These are phyloP conservation scores for Colletotrichum tabaci DNA, from an alignment of 2,329 filamentous ascomycete genomes.

Conservation along the genomic window DNA sequence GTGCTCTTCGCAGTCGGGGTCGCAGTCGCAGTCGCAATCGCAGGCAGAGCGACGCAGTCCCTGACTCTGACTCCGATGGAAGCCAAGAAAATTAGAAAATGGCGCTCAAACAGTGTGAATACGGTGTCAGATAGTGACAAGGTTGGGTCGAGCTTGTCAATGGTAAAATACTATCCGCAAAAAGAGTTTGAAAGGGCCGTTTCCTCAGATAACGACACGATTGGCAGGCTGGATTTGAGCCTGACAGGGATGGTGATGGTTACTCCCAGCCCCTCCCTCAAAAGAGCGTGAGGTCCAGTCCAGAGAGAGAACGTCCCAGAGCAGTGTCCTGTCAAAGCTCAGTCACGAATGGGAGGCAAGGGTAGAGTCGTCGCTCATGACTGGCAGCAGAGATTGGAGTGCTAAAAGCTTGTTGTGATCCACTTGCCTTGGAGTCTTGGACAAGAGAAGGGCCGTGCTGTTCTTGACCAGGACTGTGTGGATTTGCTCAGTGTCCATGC, in stretches of 20 bases:
- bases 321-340: conserved; percentile 26
- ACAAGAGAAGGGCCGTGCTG: conserved; percentile 30
- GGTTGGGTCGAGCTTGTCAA: not conserved
- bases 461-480: conserved; percentile 32
- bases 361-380: conserved; percentile 27
- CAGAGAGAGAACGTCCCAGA: too few species aligned
- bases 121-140: conserved; percentile 21
- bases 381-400: conserved; percentile 37
- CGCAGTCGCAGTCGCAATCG: not conserved
- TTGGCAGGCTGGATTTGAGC: conserved; percentile 18
- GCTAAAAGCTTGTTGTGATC: conserved; percentile 43
- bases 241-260: conserved; percentile 25
- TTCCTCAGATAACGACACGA: conserved; percentile 36
- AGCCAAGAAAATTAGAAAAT: conserved; percentile 16
- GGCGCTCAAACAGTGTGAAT: conserved; percentile 29
- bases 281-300: too few species aligned
- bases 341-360: conserved; percentile 31
- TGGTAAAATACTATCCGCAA: not conserved
- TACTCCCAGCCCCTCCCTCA: conserved; percentile 21
- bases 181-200: conserved; percentile 39
- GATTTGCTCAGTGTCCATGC: conserved; percentile 15
- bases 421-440: conserved; percentile 35
- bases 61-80: not conserved
- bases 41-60: conserved; percentile 7
- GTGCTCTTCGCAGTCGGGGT: not conserved